Conservation (phyloP, 164 flowering plant species). For the Tinospora cordifolia region DNA sequence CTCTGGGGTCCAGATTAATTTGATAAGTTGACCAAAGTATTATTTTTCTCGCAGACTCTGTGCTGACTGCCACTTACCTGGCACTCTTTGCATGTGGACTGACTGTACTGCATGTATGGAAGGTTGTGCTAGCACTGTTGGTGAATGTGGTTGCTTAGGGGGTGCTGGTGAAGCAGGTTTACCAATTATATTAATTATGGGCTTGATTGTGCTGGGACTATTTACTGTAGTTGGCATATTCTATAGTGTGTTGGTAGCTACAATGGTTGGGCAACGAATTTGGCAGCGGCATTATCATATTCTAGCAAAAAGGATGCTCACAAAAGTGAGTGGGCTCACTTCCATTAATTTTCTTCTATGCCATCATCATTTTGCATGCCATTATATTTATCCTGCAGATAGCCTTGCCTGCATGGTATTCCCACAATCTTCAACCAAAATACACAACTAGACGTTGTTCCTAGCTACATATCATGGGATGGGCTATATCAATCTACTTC, state of each 20-base stretch:
- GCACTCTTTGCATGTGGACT: conserved; percentile 96
- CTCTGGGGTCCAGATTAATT: no score
- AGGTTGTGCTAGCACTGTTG: conserved; percentile 71
- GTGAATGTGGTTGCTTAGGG: conserved; percentile 94
- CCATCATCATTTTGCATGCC: not conserved
- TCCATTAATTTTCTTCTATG: not conserved
- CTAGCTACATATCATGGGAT: no score
- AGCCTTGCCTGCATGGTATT: not conserved
- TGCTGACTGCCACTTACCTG: conserved; percentile 96
- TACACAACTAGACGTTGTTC: not conserved
- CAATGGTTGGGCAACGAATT: conserved; percentile 97
- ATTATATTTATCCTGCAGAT: not conserved
- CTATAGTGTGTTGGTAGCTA: conserved; percentile 93
- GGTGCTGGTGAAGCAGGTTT: conserved; percentile 98
- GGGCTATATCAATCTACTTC: no score
- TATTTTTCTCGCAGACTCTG: conserved; percentile 55
- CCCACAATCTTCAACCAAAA: not conserved
- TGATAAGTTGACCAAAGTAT: not conserved
- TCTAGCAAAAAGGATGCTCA: conserved; percentile 94
- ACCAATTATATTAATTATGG: conserved; percentile 76
- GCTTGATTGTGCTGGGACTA: conserved; percentile 71
- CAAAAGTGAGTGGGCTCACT: conserved; percentile 56
- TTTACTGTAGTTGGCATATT: conserved; percentile 95
- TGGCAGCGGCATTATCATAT: conserved; percentile 99
- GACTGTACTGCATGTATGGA: conserved; percentile 92